Evolutionary conservation across 176 grass and related monocot species (phyloP).

Genomic region (Pharus latifolius): DNA sequence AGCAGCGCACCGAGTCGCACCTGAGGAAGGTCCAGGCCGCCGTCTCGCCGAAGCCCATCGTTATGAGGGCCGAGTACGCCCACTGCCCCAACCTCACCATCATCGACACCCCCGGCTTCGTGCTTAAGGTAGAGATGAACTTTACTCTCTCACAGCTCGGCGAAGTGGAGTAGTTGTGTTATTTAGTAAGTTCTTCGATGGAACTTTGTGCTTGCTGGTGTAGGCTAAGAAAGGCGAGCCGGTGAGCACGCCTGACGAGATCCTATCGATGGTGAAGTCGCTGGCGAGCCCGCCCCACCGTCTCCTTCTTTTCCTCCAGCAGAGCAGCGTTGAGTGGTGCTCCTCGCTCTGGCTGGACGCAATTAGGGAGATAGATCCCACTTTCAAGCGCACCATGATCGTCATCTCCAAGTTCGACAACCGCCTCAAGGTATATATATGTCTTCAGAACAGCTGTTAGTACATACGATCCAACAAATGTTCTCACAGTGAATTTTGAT

Average conservation of each 20-base stretch:
- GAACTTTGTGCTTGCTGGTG: slow-evolving; percentile 6
- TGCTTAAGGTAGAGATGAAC: slow-evolving; percentile 59
- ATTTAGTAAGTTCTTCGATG: background rate
- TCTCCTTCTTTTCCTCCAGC: slow-evolving; percentile 94
- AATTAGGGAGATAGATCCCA: slow-evolving; percentile 81
- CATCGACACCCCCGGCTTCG: slow-evolving; percentile 96
- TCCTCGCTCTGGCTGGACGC: slow-evolving; percentile 91
- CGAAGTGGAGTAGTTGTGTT: background rate
- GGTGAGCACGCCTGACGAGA: slow-evolving; percentile 75
- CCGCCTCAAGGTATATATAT: slow-evolving; percentile 91
- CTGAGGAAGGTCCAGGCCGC: slow-evolving; percentile 64
- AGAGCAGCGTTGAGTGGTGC: slow-evolving; percentile 98
- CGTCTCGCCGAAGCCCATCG: slow-evolving; percentile 89
- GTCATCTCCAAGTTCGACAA: slow-evolving; percentile 97
- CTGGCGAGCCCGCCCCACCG: slow-evolving; percentile 84
- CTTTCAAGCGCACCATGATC: slow-evolving; percentile 83
- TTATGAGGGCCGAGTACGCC: slow-evolving; percentile 96
- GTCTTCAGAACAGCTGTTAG: background rate
- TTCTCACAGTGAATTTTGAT: background rate
- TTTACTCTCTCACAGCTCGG: background rate
- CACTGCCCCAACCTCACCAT: slow-evolving; percentile 99
- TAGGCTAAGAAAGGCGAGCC: slow-evolving; percentile 97
- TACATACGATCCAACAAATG: background rate
- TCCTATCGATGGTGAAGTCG: slow-evolving; percentile 82
- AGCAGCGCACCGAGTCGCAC: slow-evolving; percentile 76